Conservation (phyloP, 2,329 filamentous ascomycete genomes). For the Tolypocladium capitatum region DNA sequence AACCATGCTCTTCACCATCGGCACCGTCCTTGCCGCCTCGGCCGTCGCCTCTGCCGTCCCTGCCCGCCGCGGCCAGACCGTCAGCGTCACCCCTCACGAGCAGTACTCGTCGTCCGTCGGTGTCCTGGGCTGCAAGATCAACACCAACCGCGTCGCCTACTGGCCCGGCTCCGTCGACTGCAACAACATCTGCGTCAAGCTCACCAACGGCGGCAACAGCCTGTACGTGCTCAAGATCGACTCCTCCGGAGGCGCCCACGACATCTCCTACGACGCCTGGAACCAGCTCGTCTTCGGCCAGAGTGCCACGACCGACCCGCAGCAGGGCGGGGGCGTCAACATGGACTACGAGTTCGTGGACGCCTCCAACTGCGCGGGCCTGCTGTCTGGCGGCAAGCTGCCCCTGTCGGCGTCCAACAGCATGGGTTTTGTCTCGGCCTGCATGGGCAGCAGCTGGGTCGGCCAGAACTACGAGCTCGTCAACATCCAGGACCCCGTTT, state of each 20-base stretch:
- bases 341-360: conserved; percentile 38
- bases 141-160: conserved; percentile 49
- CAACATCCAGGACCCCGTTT: conserved; percentile 39
- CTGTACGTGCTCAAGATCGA: conserved; percentile 47
- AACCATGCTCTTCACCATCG: conserved; percentile 1
- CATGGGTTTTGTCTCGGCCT: conserved; percentile 39
- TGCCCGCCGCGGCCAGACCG: not conserved
- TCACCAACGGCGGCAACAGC: conserved; percentile 32
- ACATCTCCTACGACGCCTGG: conserved; percentile 50
- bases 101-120: conserved; percentile 43
- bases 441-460: conserved; percentile 36
- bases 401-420: conserved; percentile 42
- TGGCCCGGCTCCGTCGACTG: conserved; percentile 41
- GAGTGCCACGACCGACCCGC: conserved; percentile 30
- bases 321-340: conserved; percentile 32
- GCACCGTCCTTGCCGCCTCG: conserved; percentile 2
- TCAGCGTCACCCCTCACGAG: conserved; percentile 38
- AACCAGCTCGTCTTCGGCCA: conserved; percentile 41
- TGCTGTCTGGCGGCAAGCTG: conserved; percentile 37
- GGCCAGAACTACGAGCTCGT: conserved; percentile 37
- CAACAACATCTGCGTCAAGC: conserved; percentile 42
- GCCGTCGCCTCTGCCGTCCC: not conserved
- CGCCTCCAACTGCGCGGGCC: conserved; percentile 32
- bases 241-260: conserved; percentile 40
- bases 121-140: conserved; percentile 46